Conservation (phyloP, 495 filamentous ascomycete species). For the Penicillium manginii region DNA sequence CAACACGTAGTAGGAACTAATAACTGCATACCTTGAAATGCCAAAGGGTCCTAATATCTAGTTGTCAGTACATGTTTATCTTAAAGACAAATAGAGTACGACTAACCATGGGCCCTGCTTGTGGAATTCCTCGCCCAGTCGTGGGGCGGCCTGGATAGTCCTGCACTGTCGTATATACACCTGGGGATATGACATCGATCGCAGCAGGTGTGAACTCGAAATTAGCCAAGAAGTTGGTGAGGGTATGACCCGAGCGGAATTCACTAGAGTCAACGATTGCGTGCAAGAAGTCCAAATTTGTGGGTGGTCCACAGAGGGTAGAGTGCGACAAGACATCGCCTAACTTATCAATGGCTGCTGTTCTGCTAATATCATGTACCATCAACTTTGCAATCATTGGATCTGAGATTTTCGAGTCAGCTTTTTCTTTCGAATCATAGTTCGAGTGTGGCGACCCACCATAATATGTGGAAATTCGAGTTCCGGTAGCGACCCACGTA, state of each 20-base stretch:
- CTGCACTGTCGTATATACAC: conserved; percentile 61
- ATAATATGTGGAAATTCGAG: conserved; percentile 57
- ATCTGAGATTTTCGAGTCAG: conserved; percentile 15
- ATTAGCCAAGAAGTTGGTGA: conserved; percentile 55
- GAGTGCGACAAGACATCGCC: conserved; percentile 42
- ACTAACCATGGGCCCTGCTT: conserved; percentile 53
- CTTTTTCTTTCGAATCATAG: no score
- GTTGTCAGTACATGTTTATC: no score
- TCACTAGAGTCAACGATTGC: conserved; percentile 45
- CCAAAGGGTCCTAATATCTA: no score
- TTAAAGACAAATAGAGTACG: conserved; percentile 27
- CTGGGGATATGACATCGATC: conserved; percentile 60
- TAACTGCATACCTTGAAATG: no score
- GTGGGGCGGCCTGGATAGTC: conserved; percentile 61
- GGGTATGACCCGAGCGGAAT: conserved; percentile 53
- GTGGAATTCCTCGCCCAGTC: conserved; percentile 52
- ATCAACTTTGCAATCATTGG: conserved; percentile 65
- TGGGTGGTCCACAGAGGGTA: conserved; percentile 57
- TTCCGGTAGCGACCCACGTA: conserved; percentile 63
- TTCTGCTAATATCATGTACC: conserved; percentile 47
- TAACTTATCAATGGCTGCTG: conserved; percentile 49
- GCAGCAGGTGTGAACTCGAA: conserved; percentile 55
- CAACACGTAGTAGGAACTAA: no score
- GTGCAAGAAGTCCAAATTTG: conserved; percentile 58
- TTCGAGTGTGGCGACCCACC: conserved; percentile 7